Evolutionary conservation across 768 basidiomycete genomes (phyloP), one percentile per base, ranked within the genome.

Genomic region (Naganishia onofrii): DNA sequence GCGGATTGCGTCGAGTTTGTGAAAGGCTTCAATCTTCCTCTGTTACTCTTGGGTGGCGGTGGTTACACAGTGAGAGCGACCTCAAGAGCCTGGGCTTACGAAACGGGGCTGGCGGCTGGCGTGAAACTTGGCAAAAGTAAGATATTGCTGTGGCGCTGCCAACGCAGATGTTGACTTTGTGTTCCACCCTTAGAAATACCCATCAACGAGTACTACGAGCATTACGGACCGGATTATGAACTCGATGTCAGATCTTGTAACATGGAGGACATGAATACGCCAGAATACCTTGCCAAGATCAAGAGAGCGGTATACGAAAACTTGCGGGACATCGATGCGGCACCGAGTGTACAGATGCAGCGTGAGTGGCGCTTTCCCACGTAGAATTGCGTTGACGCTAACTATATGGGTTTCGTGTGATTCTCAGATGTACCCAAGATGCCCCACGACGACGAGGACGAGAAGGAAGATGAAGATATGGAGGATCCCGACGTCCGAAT

Each of bases 41-140:
- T 98, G n/a, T 83, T 99, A 13, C 84, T 99, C 23, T 87, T 99
- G 29, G 96, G 96, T 17, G 96, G 96, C 31, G 96, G 96, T 12
- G 96, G 96, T 0, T 99, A 99, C 81, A 99, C 96, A 3, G 95
- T 99, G 87, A 90, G 94, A 53, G 95, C 95, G 72, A 95, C 97
- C 70, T 93, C 92, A 72, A 87, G 96, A 52, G 89, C 91, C 15
- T 99, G 96, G 96, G 95, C 96, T 26, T 99, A 88, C 76, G 96
- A 99, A 82, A 99, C 96, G 2, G 96, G 96, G 28, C 82, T 99
- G 52, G 96, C 96, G n/a, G 93, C 95, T 28, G 96, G 96, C 13
- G 91, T 94, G 26, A 93, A 98, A 80, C 86, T 99, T 17, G 60
- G 60, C n/a, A 85, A 88, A 75, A 88, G 94, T 93, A 82, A 66